phyloP scores from a whole-genome alignment of 495 filamentous ascomycete genomes.

The Copromyces sp. region DNA sequence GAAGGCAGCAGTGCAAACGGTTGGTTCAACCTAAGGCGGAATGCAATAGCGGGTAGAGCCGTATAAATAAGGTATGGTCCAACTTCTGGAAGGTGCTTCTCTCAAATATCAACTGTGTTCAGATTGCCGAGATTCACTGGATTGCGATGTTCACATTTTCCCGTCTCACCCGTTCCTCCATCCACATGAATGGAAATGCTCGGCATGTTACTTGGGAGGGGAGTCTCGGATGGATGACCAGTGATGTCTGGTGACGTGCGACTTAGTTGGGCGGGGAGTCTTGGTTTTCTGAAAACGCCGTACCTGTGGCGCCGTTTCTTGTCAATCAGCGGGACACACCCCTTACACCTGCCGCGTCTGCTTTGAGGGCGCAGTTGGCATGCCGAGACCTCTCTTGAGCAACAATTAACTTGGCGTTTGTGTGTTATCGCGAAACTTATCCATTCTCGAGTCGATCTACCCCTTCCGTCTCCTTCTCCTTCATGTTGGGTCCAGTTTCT shows the following conservation, averaged over 20 bases:
- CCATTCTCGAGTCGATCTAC: background rate
- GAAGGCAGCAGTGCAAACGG: background rate
- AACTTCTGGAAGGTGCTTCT: background rate
- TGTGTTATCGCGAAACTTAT: background rate
- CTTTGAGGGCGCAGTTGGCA: background rate
- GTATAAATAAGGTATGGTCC: background rate
- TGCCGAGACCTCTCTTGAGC: background rate
- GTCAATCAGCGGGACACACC: background rate
- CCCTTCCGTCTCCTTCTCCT: background rate
- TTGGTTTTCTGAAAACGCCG: background rate
- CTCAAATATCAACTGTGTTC: background rate
- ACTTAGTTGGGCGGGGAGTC: background rate
- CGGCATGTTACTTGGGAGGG: background rate
- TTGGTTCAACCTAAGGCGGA: background rate
- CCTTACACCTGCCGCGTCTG: background rate
- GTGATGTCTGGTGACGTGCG: background rate
- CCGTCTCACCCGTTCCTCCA: background rate
- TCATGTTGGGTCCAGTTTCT: background rate
- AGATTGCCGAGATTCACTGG: background rate
- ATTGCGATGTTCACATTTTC: background rate
- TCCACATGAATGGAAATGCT: background rate
- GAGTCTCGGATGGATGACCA: background rate
- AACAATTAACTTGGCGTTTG: background rate
- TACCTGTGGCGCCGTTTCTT: background rate
- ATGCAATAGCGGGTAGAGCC: background rate